Evolutionary conservation across 192 early-diverging fungal genomes (phyloP).

Genomic region (Coemansia sp.): DNA sequence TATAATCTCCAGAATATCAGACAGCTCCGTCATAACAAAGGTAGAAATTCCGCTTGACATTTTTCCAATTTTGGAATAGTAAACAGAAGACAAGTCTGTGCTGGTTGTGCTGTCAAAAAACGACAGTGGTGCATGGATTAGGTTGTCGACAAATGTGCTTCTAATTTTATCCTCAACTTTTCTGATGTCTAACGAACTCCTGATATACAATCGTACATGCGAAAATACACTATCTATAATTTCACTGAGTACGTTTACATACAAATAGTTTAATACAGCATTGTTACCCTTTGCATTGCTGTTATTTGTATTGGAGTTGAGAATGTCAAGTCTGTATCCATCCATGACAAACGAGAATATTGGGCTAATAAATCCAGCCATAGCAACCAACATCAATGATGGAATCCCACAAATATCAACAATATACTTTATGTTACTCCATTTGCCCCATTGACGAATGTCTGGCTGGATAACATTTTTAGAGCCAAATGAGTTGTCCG

Average conservation of each 20-base stretch:
- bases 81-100: not conserved
- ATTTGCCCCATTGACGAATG: no score
- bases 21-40: not conserved
- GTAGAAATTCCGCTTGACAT: not conserved
- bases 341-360: slow-evolving; percentile 17
- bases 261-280: slow-evolving; percentile 18
- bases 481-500: not conserved
- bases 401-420: slow-evolving; percentile 21
- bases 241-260: slow-evolving; percentile 17
- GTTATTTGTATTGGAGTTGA: not conserved
- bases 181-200: not conserved
- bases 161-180: slow-evolving; percentile 12
- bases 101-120: slow-evolving; percentile 1
- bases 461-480: slow-evolving; percentile 22
- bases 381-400: not conserved
- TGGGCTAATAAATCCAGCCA: slow-evolving; percentile 22
- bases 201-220: not conserved
- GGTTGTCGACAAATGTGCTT: not conserved
- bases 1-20: not conserved
- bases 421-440: slow-evolving; percentile 14
- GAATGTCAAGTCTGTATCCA: not conserved
- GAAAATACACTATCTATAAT: not conserved
- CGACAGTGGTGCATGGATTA: not conserved
- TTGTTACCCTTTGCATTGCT: no score
- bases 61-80: no score